These are phyloP conservation scores for Colletotrichum tofieldiae DNA, from an alignment of 2,329 filamentous ascomycete genomes.

Conservation along the genomic window DNA sequence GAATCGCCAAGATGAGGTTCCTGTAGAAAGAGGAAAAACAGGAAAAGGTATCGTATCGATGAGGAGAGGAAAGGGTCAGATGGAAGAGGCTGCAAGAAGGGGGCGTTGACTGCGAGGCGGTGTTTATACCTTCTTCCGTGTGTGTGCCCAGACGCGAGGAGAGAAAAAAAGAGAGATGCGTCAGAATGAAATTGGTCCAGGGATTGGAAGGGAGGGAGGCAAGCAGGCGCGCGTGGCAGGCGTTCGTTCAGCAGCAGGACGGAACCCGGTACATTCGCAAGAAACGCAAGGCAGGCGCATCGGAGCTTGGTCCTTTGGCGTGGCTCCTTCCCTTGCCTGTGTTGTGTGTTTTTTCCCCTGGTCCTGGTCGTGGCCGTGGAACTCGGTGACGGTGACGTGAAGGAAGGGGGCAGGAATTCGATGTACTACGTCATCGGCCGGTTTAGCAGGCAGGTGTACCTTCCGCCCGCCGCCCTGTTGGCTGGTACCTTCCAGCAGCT, in stretches of 20 bases:
- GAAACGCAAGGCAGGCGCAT: slow-evolving; percentile 20
- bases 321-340: slow-evolving; percentile 18
- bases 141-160: slow-evolving; percentile 14
- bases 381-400: slow-evolving; percentile 37
- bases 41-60: slow-evolving; percentile 38
- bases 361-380: slow-evolving; percentile 19
- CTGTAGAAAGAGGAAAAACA: slow-evolving; percentile 28
- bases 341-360: slow-evolving; percentile 1
- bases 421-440: slow-evolving; percentile 37
- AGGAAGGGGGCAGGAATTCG: slow-evolving; percentile 35
- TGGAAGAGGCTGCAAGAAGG: not conserved
- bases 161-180: slow-evolving; percentile 10
- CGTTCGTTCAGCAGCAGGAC: slow-evolving; percentile 10
- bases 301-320: slow-evolving; percentile 32
- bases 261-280: not conserved
- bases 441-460: not conserved
- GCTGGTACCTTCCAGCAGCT: not conserved
- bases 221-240: slow-evolving; percentile 19
- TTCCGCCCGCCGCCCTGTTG: not conserved
- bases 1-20: slow-evolving; percentile 36
- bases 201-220: slow-evolving; percentile 22
- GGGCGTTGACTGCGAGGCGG: slow-evolving; percentile 17
- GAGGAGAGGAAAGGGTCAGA: slow-evolving; percentile 6
- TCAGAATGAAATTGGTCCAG: slow-evolving; percentile 31
- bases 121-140: slow-evolving; percentile 35